A percentile compares a stretch with the other conserved stretches of the same genome.
These are phyloP conservation scores for Niebla homalea DNA, from an alignment of 495 filamentous ascomycete genomes.

Conservation along the genomic window DNA sequence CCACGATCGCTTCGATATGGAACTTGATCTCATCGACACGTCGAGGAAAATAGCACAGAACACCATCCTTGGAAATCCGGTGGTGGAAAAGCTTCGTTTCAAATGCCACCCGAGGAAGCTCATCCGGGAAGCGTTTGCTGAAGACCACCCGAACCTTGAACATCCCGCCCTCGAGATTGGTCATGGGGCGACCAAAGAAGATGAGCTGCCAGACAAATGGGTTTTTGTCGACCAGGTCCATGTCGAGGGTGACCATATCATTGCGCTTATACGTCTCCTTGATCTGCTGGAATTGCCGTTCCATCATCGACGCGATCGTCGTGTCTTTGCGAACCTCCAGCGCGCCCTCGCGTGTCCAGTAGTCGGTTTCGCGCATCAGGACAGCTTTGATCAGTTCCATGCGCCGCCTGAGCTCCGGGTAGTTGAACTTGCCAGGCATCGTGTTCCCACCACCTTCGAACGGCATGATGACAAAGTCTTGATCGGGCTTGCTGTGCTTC, in stretches of 20 bases:
- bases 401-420: conserved; percentile 56
- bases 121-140: conserved; percentile 82
- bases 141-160: conserved; percentile 69
- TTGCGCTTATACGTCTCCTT: conserved; percentile 56
- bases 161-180: conserved; percentile 82
- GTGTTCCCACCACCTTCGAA: conserved; percentile 69
- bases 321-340: conserved; percentile 49
- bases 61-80: conserved; percentile 64
- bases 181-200: conserved; percentile 87
- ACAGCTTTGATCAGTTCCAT: conserved; percentile 49
- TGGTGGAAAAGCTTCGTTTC: conserved; percentile 78
- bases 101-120: conserved; percentile 75
- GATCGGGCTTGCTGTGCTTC: conserved; percentile 36
- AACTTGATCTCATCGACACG: conserved; percentile 65
- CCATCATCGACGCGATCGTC: conserved; percentile 66
- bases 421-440: conserved; percentile 84
- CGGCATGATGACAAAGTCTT: conserved; percentile 61
- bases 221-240: conserved; percentile 53
- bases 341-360: conserved; percentile 60
- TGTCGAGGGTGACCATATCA: conserved; percentile 53
- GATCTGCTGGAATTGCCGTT: conserved; percentile 75
- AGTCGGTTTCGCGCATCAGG: conserved; percentile 56
- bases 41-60: conserved; percentile 68
- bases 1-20: conserved; percentile 78
- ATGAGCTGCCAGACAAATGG: conserved; percentile 48